Evolutionary conservation across 176 grass and related monocot species (phyloP).

Genomic region (Cocos nucifera): DNA sequence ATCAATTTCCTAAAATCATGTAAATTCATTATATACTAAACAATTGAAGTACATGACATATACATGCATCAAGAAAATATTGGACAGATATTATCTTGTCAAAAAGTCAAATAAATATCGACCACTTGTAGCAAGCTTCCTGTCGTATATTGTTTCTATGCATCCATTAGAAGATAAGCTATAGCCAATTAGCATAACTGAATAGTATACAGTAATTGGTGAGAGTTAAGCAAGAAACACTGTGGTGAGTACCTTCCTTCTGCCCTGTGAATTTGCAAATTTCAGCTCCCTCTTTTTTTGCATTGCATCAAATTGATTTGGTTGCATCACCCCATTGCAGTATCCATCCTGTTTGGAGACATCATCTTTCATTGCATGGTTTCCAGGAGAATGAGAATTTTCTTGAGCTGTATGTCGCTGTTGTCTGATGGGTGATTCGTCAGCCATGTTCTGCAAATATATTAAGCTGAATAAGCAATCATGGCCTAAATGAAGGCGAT

Average conservation of each 20-base stretch:
- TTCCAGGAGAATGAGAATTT: constrained; percentile 27
- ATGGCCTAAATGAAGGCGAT: too few relatives aligned
- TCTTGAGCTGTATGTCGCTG: constrained; percentile 44
- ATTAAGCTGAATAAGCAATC: constrained; percentile 10
- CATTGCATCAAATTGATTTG: constrained; percentile 38
- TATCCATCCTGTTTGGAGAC: constrained; percentile 33
- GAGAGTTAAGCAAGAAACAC: background rate
- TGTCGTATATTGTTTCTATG: too few relatives aligned
- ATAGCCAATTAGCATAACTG: too few relatives aligned
- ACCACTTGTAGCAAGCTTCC: too few relatives aligned
- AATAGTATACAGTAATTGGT: too few relatives aligned
- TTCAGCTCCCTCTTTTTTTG: constrained; percentile 26
- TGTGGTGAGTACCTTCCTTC: constrained; percentile 12
- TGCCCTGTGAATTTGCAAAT: constrained; percentile 21
- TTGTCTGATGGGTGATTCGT: constrained; percentile 32
- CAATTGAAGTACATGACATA: too few relatives aligned
- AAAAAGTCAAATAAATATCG: too few relatives aligned
- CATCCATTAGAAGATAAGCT: too few relatives aligned
- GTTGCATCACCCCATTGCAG: constrained; percentile 40
- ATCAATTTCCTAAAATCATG: constrained; percentile 25
- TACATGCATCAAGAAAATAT: too few relatives aligned
- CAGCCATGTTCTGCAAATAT: constrained; percentile 30
- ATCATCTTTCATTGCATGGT: constrained; percentile 18
- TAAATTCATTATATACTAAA: too few relatives aligned
- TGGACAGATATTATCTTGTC: too few relatives aligned